Percentiles rank a stretch among this genome's conserved stretches.
These are phyloP conservation scores for Cryptococcus sp. DNA, from an alignment of 1,284 basidiomycete species.

Conservation along the genomic window DNA sequence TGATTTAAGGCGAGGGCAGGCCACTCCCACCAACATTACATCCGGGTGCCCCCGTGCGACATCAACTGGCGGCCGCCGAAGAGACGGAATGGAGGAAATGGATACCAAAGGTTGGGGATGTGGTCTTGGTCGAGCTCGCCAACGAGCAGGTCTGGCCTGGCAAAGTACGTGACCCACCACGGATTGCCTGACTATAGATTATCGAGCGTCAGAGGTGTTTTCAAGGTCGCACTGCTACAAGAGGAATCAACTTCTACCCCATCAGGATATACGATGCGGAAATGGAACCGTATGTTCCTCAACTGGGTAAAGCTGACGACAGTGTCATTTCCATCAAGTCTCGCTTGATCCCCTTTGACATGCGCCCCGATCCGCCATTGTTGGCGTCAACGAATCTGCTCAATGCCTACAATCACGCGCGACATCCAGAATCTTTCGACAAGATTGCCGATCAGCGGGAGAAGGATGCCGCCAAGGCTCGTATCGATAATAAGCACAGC, in stretches of 20 bases:
- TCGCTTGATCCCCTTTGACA: constrained; percentile 31
- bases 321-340: constrained; percentile 41
- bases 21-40: constrained; percentile 22
- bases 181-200: constrained; percentile 21
- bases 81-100: constrained; percentile 36
- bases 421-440: constrained; percentile 33
- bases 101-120: constrained; percentile 32
- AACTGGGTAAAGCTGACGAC: neutral
- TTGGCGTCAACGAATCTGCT: constrained; percentile 29
- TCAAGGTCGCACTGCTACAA: constrained; percentile 37
- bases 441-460: constrained; percentile 30
- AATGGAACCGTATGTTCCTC: neutral
- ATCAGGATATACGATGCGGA: constrained; percentile 30
- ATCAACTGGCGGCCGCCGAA: constrained; percentile 28
- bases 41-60: constrained; percentile 25
- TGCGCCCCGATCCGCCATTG: constrained; percentile 35
- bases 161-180: constrained; percentile 22
- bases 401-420: constrained; percentile 40
- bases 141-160: constrained; percentile 33
- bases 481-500: constrained; percentile 24
- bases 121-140: constrained; percentile 37
- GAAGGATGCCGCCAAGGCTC: constrained; percentile 27
- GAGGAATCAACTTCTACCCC: constrained; percentile 42
- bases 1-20: constrained; percentile 15
- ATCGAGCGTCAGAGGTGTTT: constrained; percentile 41